phyloP scores from a whole-genome alignment of 352 stramenopile genomes.

The Poterioochromonas sp. region DNA sequence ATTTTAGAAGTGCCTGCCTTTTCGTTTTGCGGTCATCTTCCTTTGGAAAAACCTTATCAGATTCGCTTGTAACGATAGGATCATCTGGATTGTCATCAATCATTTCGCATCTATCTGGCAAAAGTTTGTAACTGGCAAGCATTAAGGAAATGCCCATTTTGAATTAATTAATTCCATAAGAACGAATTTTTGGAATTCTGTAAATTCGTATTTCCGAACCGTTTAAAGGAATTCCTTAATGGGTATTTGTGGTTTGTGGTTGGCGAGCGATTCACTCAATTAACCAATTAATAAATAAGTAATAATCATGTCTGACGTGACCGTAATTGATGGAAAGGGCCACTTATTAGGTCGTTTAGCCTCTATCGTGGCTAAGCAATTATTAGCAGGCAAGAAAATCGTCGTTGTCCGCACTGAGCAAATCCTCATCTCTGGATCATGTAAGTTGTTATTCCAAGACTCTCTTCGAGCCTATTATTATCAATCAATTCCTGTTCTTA shows the following conservation, averaged over 20 bases:
- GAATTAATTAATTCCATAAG: background rate
- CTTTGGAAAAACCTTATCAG: background rate
- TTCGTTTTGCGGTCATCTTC: background rate
- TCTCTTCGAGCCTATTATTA: background rate
- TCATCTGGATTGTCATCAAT: background rate
- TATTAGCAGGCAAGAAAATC: constrained; percentile 95
- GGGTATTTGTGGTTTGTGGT: background rate
- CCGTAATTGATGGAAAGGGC: constrained; percentile 95
- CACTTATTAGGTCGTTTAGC: constrained; percentile 95
- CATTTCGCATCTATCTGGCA: background rate
- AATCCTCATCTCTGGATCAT: constrained; percentile 94
- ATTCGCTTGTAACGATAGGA: background rate
- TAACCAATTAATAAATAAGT: no score
- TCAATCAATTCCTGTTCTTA: background rate
- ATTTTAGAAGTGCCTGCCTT: background rate
- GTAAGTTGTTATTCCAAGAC: constrained; percentile 53
- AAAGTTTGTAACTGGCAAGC: background rate
- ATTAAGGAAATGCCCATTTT: background rate
- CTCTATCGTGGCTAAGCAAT: constrained; percentile 97
- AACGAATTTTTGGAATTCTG: no score
- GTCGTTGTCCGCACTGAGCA: constrained; percentile 95
- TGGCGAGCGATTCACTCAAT: background rate
- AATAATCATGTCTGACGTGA: constrained; percentile 38
- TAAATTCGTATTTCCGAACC: background rate
- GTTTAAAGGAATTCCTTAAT: background rate